Percentiles rank a stretch among this genome's conserved stretches.
These are phyloP conservation scores for Leonotis leonurus DNA, from an alignment of 257 asterid genomes.

Conservation along the genomic window DNA sequence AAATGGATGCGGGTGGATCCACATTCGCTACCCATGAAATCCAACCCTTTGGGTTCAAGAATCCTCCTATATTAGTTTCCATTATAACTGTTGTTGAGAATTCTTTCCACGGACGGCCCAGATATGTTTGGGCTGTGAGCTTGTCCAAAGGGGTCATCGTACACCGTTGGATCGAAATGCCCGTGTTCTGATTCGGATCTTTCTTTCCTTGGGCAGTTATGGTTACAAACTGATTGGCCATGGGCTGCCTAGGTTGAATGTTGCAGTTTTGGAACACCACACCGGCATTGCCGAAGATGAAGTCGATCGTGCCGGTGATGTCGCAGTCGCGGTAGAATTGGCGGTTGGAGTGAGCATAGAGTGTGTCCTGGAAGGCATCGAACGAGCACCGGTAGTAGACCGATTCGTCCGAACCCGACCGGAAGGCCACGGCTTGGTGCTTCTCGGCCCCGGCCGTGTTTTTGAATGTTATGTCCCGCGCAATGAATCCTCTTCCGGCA, in stretches of 20 bases:
- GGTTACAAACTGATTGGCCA: slow-evolving; percentile 64
- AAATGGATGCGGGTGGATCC: slow-evolving; percentile 54
- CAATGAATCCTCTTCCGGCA: slow-evolving; percentile 67
- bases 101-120: slow-evolving; percentile 79
- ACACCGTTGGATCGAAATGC: slow-evolving; percentile 68
- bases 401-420: slow-evolving; percentile 69
- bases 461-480: slow-evolving; percentile 51
- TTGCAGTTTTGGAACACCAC: slow-evolving; percentile 70
- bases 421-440: slow-evolving; percentile 85
- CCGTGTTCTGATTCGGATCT: slow-evolving; percentile 67
- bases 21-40: slow-evolving; percentile 40
- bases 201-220: slow-evolving; percentile 83
- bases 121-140: slow-evolving; percentile 45
- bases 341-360: slow-evolving; percentile 71
- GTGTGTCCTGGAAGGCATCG: slow-evolving; percentile 77
- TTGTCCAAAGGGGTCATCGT: slow-evolving; percentile 36
- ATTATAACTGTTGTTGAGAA: slow-evolving; percentile 57
- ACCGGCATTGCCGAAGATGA: slow-evolving; percentile 68
- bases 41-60: slow-evolving; percentile 67
- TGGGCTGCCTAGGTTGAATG: slow-evolving; percentile 68
- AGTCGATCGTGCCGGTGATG: slow-evolving; percentile 74
- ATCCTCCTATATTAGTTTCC: slow-evolving; percentile 42
- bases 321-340: slow-evolving; percentile 83
- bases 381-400: slow-evolving; percentile 60
- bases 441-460: slow-evolving; percentile 77